Conservation (phyloP, 2,329 filamentous ascomycete species). For the Ophiostoma tasmaniense region DNA sequence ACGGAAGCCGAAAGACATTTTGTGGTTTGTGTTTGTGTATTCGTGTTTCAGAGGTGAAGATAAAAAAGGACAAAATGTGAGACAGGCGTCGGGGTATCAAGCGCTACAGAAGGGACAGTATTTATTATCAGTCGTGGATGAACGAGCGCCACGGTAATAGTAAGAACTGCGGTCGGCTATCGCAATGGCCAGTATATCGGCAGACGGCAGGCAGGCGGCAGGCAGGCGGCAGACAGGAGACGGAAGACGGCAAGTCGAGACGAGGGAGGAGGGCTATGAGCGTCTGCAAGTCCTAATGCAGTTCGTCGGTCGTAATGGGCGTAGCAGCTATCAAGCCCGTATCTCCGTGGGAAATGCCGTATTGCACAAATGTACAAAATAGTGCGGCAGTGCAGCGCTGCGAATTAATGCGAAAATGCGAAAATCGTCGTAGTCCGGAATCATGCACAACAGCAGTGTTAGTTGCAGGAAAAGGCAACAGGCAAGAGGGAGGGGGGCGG, state of each 20-base stretch:
- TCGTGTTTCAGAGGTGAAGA: background rate
- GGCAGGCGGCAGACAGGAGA: background rate
- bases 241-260: background rate
- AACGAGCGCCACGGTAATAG: background rate
- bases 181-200: background rate
- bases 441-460: background rate
- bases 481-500: background rate
- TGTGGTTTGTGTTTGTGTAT: slow-evolving; percentile 16
- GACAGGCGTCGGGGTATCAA: background rate
- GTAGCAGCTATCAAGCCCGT: background rate
- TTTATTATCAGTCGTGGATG: background rate
- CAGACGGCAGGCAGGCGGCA: background rate
- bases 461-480: background rate
- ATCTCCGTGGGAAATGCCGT: background rate
- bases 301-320: background rate
- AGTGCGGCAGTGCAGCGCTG: background rate
- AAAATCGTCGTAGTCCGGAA: background rate
- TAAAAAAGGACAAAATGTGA: background rate
- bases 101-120: background rate
- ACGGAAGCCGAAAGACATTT: slow-evolving; percentile 37
- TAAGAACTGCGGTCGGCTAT: background rate
- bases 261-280: background rate
- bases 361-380: background rate
- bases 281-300: background rate
- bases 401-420: background rate